A percentile compares a stretch with the other conserved stretches of the same genome.
Conservation (phyloP, 106 monocot species). For the Chionographis japonica region DNA sequence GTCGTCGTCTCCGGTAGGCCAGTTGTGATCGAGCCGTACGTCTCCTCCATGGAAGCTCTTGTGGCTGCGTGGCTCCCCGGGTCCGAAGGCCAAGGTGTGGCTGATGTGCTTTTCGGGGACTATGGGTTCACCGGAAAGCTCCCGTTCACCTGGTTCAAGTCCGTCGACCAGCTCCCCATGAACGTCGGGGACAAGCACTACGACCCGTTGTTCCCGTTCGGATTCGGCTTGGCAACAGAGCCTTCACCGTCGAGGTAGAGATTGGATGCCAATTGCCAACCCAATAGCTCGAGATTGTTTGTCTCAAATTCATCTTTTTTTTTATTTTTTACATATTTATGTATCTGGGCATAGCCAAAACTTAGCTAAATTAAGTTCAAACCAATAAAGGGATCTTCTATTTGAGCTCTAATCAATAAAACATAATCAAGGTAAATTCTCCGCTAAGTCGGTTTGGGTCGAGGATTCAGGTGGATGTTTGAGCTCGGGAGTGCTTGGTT, state of each 20-base stretch:
- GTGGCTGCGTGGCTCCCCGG: constrained; percentile 87
- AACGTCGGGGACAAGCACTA: constrained; percentile 64
- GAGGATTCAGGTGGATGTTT: no score
- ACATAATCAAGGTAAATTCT: no score
- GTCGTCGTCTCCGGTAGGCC: constrained; percentile 59
- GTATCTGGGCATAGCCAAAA: no score
- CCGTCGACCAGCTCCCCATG: constrained; percentile 75
- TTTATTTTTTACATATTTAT: no score
- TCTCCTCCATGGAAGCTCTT: constrained; percentile 43
- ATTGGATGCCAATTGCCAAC: not conserved
- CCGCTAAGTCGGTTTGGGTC: no score
- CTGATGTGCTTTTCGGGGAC: constrained; percentile 76
- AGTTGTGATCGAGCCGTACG: constrained; percentile 47
- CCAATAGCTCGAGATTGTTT: no score
- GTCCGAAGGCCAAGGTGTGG: constrained; percentile 57
- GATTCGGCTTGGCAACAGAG: constrained; percentile 53
- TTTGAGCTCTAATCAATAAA: no score
- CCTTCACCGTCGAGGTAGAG: not conserved
- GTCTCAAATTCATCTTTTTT: no score
- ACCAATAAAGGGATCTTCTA: no score
- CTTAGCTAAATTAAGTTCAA: no score
- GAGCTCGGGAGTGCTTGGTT: no score
- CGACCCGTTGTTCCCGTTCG: constrained; percentile 75
- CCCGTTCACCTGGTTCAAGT: constrained; percentile 67
- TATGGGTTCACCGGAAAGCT: constrained; percentile 75